Base-by-base conservation (phyloP, 1,139 yeast genomes). In the Taiozyma sp. region DNA sequence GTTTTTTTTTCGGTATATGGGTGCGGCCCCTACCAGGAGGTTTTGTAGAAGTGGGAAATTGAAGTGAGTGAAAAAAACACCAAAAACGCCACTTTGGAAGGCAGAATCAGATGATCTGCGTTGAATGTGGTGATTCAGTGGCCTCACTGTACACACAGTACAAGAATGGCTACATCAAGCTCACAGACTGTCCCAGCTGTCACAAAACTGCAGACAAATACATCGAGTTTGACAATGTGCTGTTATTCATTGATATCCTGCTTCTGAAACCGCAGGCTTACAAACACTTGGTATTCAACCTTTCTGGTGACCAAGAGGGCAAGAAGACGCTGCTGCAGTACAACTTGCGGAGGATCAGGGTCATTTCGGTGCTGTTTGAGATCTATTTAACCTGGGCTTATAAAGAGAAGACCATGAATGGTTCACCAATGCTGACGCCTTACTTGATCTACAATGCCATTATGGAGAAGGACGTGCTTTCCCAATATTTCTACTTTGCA, bases 311-410 rank as follows among this genome's bases (percentile, higher is more conserved):
- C 1, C 51, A 54, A 10, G 42, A 46, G 7, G 44, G 40, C 2
- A 46, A 34, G 9, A 28, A 47, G 28, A 46, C 38, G 19, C 13
- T 23, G 19, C 24, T 22, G 29, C n/a, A 5, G n/a, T 42, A 28
- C 19, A 14, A 34, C 14, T 13, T 47, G 22, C 63, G 60, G 24
- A 73, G 96, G 39, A 70, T 88, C 46, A 72, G 88, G 60, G 62
- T 86, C 4, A 72, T 93, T 50, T 75, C 87, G 50, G 71, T 89
- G 0, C 74, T 95, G n/a, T 90, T 92, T 60, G 97, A 93, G 57
- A 96, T 93, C 9, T 95, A 93, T 64, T 70, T 93, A 49, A 83
- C 83, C 1, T 93, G 99, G 98, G 96, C 96, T 0, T 81, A 86
- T 49, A 92, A 87, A 56, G 99, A 93, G 65, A 81, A 80, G 57